Evolutionary conservation across 768 basidiomycete species (phyloP).

Genomic region (Suillus americanus): DNA sequence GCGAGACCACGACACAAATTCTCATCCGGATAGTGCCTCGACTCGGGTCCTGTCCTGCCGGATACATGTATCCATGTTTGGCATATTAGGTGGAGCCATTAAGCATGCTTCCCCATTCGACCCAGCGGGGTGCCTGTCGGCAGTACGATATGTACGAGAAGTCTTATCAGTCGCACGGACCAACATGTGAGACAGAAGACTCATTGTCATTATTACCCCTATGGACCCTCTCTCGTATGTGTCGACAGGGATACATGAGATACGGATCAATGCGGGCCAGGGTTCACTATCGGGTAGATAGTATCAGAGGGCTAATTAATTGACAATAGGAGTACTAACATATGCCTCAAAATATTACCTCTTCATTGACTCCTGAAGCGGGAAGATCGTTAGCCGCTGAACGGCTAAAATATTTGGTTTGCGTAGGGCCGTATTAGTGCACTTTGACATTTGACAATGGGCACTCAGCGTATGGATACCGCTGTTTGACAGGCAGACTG

Average conservation of each 20-base stretch:
- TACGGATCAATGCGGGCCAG: background rate
- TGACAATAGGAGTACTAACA: background rate
- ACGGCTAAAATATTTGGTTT: background rate
- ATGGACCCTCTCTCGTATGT: background rate
- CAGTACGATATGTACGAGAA: background rate
- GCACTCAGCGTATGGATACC: background rate
- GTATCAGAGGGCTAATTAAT: background rate
- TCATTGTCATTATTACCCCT: background rate
- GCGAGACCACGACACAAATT: background rate
- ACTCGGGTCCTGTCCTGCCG: background rate
- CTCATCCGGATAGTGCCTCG: background rate
- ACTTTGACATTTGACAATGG: background rate
- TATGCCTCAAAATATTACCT: background rate
- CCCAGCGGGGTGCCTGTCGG: background rate
- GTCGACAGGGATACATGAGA: background rate
- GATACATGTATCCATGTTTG: background rate
- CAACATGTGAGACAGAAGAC: background rate
- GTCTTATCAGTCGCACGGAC: background rate
- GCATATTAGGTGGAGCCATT: background rate
- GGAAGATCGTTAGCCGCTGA: background rate
- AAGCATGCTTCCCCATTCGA: background rate
- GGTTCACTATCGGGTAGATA: background rate
- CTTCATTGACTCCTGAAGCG: background rate
- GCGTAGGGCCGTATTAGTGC: background rate
- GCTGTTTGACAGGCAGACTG: background rate